A percentile compares a stretch with the other conserved stretches of the same genome.
These are phyloP conservation scores for Scutellaria minor DNA, from an alignment of 257 asterid species.

Conservation along the genomic window DNA sequence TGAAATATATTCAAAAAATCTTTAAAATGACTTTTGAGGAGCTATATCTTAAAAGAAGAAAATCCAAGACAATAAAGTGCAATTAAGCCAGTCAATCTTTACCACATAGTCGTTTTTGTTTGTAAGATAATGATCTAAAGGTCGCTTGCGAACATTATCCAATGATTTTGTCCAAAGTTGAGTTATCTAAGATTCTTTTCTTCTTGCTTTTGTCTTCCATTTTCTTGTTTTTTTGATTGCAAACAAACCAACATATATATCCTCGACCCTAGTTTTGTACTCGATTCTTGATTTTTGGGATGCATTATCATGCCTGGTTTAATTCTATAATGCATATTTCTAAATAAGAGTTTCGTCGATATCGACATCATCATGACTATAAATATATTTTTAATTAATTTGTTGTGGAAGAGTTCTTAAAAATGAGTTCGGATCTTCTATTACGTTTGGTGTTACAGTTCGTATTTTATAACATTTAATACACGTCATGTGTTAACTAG, in stretches of 20 bases:
- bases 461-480: no score
- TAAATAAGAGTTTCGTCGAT: no score
- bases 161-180: conserved; percentile 36
- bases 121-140: conserved; percentile 28
- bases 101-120: neutral
- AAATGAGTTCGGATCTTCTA: no score
- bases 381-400: no score
- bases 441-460: no score
- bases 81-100: neutral
- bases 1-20: neutral
- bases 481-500: no score
- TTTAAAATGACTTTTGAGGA: neutral
- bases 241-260: neutral
- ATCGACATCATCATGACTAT: no score
- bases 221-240: conserved; percentile 9
- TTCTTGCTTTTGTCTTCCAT: conserved; percentile 23
- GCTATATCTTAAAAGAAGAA: neutral
- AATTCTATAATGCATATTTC: no score
- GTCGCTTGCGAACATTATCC: conserved; percentile 27
- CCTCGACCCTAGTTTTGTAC: conserved; percentile 18
- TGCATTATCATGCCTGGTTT: neutral
- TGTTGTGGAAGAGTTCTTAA: no score
- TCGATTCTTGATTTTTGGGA: conserved; percentile 17
- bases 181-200: conserved; percentile 36
- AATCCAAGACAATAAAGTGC: conserved; percentile 5